These are phyloP conservation scores for Russula earlei DNA, from an alignment of 768 basidiomycete species.

Conservation along the genomic window DNA sequence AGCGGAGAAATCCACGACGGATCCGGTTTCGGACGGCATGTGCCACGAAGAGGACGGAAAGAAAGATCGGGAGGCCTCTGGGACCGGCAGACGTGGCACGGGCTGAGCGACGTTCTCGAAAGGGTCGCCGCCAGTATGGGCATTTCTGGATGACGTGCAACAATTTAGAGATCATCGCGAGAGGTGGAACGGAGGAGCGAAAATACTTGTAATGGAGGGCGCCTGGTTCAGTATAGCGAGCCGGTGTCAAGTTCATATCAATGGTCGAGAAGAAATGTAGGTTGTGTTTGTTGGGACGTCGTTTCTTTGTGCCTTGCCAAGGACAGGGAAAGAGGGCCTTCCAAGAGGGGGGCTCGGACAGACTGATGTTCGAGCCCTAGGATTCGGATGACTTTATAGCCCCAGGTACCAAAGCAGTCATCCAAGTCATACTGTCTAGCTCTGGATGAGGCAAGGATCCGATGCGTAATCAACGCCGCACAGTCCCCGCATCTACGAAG, in stretches of 20 bases:
- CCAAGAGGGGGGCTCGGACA: background rate
- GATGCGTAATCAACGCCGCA: background rate
- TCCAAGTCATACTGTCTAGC: background rate
- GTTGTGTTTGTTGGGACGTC: background rate
- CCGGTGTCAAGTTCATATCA: background rate
- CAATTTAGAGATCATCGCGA: background rate
- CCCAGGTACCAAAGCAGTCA: too few species aligned
- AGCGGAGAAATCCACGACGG: background rate
- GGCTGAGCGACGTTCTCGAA: background rate
- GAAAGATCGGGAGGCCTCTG: background rate
- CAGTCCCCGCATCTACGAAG: background rate
- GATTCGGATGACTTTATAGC: background rate
- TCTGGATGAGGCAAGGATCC: background rate
- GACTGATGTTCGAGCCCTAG: background rate
- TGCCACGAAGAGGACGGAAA: background rate
- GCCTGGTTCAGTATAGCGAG: background rate
- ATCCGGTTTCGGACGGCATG: background rate
- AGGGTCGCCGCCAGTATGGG: background rate
- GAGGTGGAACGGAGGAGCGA: background rate
- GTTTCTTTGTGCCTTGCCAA: background rate
- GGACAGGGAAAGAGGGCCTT: background rate
- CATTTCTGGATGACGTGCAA: background rate
- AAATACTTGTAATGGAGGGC: background rate
- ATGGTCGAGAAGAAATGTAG: background rate
- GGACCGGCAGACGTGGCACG: background rate